phyloP scores from a whole-genome alignment of 345 rosid genomes.

The Corchorus olitorius region DNA sequence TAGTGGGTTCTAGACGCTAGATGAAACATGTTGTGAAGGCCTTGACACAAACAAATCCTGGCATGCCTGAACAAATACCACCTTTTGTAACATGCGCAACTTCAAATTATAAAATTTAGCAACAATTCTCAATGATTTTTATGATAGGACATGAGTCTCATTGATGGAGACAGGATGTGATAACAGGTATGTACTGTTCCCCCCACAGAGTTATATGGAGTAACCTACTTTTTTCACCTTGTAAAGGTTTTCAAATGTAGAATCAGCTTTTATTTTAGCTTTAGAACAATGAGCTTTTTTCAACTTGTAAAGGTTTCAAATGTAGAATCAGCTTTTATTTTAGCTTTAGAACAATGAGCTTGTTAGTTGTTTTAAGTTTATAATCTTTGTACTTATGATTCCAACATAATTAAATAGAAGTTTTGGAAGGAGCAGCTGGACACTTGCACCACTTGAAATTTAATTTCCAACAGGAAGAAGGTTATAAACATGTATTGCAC shows the following conservation, averaged over 20 bases:
- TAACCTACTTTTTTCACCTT: neutral
- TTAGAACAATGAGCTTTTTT: neutral
- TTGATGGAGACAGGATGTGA: neutral
- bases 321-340: neutral
- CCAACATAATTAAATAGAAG: neutral
- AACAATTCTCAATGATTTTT: neutral
- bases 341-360: neutral
- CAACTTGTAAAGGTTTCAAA: neutral
- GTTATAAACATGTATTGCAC: conserved; percentile 1
- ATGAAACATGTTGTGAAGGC: neutral
- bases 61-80: neutral
- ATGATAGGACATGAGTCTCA: neutral
- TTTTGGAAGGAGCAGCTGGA: neutral
- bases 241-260: conserved; percentile 9
- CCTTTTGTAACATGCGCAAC: neutral
- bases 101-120: neutral
- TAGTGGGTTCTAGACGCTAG: neutral
- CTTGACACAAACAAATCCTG: neutral
- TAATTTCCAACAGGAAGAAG: neutral
- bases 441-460: neutral
- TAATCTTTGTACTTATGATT: neutral
- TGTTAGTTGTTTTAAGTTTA: neutral
- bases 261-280: neutral
- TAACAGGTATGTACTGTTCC: neutral
- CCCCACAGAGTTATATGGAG: neutral